These are phyloP conservation scores for Calocybe cyanea DNA, from an alignment of 768 basidiomycete genomes.

Conservation along the genomic window DNA sequence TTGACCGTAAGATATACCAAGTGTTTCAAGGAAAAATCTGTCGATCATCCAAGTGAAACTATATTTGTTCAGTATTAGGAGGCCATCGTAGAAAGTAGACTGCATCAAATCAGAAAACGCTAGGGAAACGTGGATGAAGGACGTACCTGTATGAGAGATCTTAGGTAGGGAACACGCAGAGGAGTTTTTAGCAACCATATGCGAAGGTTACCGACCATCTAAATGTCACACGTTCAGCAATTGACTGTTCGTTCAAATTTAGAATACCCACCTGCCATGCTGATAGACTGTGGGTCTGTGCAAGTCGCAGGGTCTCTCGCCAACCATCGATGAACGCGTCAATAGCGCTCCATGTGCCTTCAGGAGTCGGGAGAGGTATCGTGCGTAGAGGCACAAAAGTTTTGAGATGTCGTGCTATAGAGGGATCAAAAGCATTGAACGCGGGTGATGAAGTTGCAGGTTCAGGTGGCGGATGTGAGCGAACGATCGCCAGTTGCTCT, in stretches of 20 bases:
- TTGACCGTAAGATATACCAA: constrained; percentile 50
- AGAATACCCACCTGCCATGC: constrained; percentile 58
- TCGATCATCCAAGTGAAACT: constrained; percentile 54
- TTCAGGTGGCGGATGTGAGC: constrained; percentile 30
- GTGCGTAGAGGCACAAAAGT: constrained; percentile 68
- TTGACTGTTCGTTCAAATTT: not conserved
- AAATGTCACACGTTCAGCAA: not conserved
- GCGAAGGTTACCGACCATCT: constrained; percentile 48
- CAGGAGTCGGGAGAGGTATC: constrained; percentile 44
- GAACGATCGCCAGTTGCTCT: constrained; percentile 37
- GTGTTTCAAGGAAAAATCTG: constrained; percentile 59
- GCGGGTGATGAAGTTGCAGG: constrained; percentile 44
- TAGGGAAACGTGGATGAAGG: not conserved
- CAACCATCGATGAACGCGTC: constrained; percentile 50
- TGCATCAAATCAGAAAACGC: constrained; percentile 21
- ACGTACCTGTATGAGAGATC: constrained; percentile 62
- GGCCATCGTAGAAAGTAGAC: constrained; percentile 57
- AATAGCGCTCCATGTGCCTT: constrained; percentile 50
- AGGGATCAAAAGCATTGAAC: constrained; percentile 57
- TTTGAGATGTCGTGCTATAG: constrained; percentile 61
- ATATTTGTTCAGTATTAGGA: constrained; percentile 49
- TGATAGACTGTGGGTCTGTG: constrained; percentile 37
- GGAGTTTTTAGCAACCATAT: constrained; percentile 40
- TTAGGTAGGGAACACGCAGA: constrained; percentile 49
- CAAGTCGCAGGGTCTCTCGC: constrained; percentile 47